Base-by-base conservation (phyloP, 1,284 basidiomycete species). In the Moesziomyces aphidis region DNA sequence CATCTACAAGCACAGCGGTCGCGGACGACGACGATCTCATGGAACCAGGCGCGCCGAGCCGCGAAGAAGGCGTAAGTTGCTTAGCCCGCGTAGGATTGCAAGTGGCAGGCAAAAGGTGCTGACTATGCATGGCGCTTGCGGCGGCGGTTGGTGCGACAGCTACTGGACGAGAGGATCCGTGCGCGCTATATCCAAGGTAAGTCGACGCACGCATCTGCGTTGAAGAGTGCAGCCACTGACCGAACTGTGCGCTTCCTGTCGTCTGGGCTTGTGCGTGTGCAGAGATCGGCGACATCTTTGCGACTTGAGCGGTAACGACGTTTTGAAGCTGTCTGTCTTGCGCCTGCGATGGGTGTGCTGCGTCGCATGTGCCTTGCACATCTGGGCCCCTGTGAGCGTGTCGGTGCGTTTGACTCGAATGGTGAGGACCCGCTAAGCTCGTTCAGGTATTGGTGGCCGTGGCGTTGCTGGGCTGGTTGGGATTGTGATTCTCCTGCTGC, bases 281-380 rank as follows among this genome's bases (percentile, higher is more conserved):
- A 78, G 77, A 78, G 45, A 65, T 78, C 17, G 77, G 77, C 61
- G 77, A 78, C 53, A 74, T 74, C 55, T 78, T 76, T 66, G 54
- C 42, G 4, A 19, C 28, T 50, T 26, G 28, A 31, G 19, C 17
- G 17, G 19, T 4, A 42, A 42, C n/a, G 17, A 17, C 39, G n/a
- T 13, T 13, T 2, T 31, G 31, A 34, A 34, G 10, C 13, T 34
- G 31, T 34, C 11, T 34, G 31, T 13, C 31, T 13, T 13, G 11
- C 10, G 10, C 31, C 4, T 13, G 11, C 10, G 10, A 34, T 4
- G 11, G 28, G 10, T 13, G 6, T 34, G 31, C 31, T 9, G 13
- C 31, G 1, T 42, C 19, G 39, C 39, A 17, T 42, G 15, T 42
- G 39, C 39, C 10, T 34, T 13, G 2, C 31, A 8, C 31, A 13